phyloP scores from a whole-genome alignment of 2,329 filamentous ascomycete species.

The Paraphaeosphaeria sporulosa region DNA sequence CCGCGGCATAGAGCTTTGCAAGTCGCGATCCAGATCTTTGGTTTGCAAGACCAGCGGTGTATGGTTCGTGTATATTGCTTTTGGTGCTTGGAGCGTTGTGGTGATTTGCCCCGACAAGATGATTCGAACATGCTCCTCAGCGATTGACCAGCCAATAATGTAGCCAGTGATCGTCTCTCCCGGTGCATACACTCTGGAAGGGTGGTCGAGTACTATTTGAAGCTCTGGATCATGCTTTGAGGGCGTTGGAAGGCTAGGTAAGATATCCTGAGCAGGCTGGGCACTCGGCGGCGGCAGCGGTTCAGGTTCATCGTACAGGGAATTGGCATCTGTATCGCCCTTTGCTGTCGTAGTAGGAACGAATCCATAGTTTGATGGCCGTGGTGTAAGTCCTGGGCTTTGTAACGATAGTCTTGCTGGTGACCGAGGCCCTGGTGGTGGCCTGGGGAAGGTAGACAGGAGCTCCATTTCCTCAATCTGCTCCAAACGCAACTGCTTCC shows the following conservation, averaged over 20 bases:
- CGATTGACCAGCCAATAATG: slow-evolving; percentile 18
- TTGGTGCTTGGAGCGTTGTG: slow-evolving; percentile 12
- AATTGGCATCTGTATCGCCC: slow-evolving; percentile 10
- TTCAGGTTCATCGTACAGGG: slow-evolving; percentile 17
- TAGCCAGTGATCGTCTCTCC: slow-evolving; percentile 23
- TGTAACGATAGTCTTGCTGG: background rate
- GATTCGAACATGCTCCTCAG: slow-evolving; percentile 19
- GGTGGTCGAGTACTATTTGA: slow-evolving; percentile 21
- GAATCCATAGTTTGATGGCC: slow-evolving; percentile 22
- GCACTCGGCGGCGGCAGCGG: background rate
- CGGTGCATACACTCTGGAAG: slow-evolving; percentile 19
- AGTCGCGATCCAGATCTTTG: slow-evolving; percentile 13
- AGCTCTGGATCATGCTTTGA: slow-evolving; percentile 6
- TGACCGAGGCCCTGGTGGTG: slow-evolving; percentile 13
- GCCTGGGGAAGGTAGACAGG: slow-evolving; percentile 23
- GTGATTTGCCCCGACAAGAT: slow-evolving; percentile 23
- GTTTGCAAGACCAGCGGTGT: slow-evolving; percentile 19
- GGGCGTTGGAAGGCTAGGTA: background rate
- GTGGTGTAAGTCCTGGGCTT: slow-evolving; percentile 11
- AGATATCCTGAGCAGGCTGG: background rate
- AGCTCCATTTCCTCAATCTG: slow-evolving; percentile 13
- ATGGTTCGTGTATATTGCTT: slow-evolving; percentile 16
- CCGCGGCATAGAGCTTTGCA: slow-evolving; percentile 5
- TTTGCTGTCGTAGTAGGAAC: slow-evolving; percentile 15
- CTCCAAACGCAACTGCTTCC: slow-evolving; percentile 13